These are phyloP conservation scores for Candida golubevii DNA, from an alignment of 805 yeast genomes.

Conservation along the genomic window DNA sequence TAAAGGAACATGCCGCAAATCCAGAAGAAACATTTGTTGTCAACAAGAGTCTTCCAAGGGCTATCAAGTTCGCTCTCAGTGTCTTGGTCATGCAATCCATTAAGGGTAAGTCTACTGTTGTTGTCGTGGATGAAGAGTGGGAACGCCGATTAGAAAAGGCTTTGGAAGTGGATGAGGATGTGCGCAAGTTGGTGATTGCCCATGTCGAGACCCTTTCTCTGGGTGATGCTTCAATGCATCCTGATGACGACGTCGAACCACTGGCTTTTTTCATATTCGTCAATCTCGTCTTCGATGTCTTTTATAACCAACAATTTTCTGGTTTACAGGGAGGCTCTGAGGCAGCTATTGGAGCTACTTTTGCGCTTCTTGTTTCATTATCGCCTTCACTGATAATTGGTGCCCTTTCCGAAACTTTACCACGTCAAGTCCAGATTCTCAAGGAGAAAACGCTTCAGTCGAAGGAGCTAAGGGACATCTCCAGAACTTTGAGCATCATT, in stretches of 20 bases:
- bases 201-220: conserved; percentile 18
- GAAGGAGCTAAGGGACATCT: conserved; percentile 27
- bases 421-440: conserved; percentile 24
- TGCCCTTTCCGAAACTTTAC: conserved; percentile 15
- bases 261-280: conserved; percentile 19
- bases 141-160: conserved; percentile 63
- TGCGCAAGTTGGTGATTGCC: conserved; percentile 27
- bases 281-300: conserved; percentile 34
- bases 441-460: conserved; percentile 21
- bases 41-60: conserved; percentile 32
- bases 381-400: conserved; percentile 26
- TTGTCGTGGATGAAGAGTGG: conserved; percentile 75
- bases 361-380: conserved; percentile 31
- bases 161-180: conserved; percentile 53
- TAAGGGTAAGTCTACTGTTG: conserved; percentile 46
- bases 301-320: conserved; percentile 20
- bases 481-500: conserved; percentile 46
- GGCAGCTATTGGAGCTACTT: conserved; percentile 32
- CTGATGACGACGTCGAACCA: conserved; percentile 9
- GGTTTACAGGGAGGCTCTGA: conserved; percentile 16
- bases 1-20: conserved; percentile 4
- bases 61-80: conserved; percentile 51
- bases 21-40: conserved; percentile 15
- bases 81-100: conserved; percentile 64
- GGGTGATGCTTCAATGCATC: conserved; percentile 15